Evolutionary conservation across 106 monocot species (phyloP).

Genomic region (Gastrodia elata): DNA sequence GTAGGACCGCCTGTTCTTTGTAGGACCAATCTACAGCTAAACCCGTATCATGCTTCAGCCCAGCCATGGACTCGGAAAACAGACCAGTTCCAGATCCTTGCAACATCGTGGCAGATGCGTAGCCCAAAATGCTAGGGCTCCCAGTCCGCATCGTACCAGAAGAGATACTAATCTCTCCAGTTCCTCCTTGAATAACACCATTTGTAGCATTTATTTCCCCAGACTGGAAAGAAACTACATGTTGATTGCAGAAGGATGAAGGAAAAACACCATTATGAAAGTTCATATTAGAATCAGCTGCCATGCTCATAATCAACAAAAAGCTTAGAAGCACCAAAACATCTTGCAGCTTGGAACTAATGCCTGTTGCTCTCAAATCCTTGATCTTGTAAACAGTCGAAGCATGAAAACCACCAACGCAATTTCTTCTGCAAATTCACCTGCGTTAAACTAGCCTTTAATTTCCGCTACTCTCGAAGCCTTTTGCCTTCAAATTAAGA

Average conservation of each 20-base stretch:
- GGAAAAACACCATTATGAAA: constrained; percentile 39
- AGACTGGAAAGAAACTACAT: constrained; percentile 62
- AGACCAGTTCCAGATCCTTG: constrained; percentile 1
- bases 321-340: neutral
- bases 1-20: constrained; percentile 37
- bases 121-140: constrained; percentile 19
- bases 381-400: neutral
- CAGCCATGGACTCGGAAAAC: constrained; percentile 27
- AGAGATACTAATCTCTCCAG: constrained; percentile 20
- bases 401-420: neutral
- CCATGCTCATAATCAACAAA: constrained; percentile 30
- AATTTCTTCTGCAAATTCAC: neutral
- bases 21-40: constrained; percentile 47
- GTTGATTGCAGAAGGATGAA: constrained; percentile 43
- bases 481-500: neutral
- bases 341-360: neutral
- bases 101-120: constrained; percentile 16
- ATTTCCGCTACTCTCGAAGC: neutral
- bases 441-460: neutral
- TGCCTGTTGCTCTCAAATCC: constrained; percentile 3
- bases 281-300: constrained; percentile 55
- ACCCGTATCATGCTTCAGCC: constrained; percentile 47
- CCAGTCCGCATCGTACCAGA: constrained; percentile 20
- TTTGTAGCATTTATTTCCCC: constrained; percentile 20
- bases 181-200: constrained; percentile 25